A percentile compares a stretch with the other conserved stretches of the same genome.
Conservation (phyloP, 805 yeast species). For the Jamesozyma spencerorum region DNA sequence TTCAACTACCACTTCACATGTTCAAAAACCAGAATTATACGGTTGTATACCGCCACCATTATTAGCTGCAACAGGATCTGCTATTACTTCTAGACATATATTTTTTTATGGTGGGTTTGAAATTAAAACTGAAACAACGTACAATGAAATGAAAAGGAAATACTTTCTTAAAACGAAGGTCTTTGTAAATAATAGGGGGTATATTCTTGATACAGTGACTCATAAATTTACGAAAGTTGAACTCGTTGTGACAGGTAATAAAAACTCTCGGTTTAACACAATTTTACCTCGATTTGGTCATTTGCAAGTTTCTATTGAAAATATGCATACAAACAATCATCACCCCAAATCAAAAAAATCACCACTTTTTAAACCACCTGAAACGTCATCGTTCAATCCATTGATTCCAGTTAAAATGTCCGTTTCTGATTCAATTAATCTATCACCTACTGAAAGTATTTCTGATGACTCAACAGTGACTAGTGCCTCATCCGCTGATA, state of each 20-base stretch:
- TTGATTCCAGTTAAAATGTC: too few species aligned
- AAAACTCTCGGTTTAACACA: not conserved
- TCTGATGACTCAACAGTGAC: too few species aligned
- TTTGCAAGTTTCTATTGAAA: conserved; percentile 23
- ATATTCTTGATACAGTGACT: conserved; percentile 46
- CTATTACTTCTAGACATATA: conserved; percentile 45
- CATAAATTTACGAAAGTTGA: conserved; percentile 43
- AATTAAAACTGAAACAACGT: conserved; percentile 28
- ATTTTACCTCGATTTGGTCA: conserved; percentile 33
- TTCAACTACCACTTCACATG: conserved; percentile 33
- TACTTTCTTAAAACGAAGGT: conserved; percentile 35
- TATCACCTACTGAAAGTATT: too few species aligned
- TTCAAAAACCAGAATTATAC: conserved; percentile 24
- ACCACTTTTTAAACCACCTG: too few species aligned
- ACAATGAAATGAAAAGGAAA: conserved; percentile 25
- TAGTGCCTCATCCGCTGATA: too few species aligned
- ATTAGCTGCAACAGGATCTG: conserved; percentile 38
- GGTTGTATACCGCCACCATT: conserved; percentile 46
- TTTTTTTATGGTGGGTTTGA: conserved; percentile 64
- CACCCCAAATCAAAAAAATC: not conserved
- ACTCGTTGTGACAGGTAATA: conserved; percentile 24
- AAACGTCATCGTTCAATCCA: not conserved
- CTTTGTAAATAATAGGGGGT: conserved; percentile 43
- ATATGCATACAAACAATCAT: not conserved
- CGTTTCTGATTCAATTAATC: too few species aligned